phyloP scores from a whole-genome alignment of 352 stramenopile species.

The Phytophthora capsici region DNA sequence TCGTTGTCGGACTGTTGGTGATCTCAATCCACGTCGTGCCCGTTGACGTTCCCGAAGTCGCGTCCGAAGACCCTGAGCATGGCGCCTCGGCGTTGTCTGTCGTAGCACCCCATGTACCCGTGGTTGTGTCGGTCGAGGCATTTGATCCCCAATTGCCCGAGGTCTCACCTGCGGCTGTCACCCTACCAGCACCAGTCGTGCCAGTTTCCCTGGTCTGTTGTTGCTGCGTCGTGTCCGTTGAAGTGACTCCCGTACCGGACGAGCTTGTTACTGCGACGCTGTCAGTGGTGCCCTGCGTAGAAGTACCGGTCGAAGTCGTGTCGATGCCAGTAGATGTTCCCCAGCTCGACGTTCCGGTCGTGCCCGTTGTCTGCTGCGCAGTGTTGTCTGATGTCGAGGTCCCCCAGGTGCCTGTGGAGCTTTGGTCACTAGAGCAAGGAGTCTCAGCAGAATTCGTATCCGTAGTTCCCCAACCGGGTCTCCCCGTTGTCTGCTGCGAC shows the following conservation, averaged over 20 bases:
- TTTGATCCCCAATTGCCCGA: neutral
- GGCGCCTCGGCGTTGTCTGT: slow-evolving; percentile 19
- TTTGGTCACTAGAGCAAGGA: slow-evolving; percentile 1
- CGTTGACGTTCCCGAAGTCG: slow-evolving; percentile 12
- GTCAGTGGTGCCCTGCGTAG: neutral
- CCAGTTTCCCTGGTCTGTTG: slow-evolving; percentile 3
- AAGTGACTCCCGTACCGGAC: too few species aligned
- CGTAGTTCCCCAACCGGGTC: neutral
- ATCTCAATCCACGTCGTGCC: slow-evolving; percentile 29
- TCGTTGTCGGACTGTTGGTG: slow-evolving; percentile 27
- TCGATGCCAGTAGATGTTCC: neutral
- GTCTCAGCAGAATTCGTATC: neutral
- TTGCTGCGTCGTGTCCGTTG: slow-evolving; percentile 13
- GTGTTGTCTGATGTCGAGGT: neutral
- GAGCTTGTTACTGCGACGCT: neutral
- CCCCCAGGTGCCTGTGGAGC: neutral
- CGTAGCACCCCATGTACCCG: slow-evolving; percentile 1
- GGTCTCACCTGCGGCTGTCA: neutral
- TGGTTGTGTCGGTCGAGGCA: slow-evolving; percentile 4
- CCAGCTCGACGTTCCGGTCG: neutral
- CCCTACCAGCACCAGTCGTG: neutral
- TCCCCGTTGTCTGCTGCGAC: neutral
- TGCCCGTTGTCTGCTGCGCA: slow-evolving; percentile 1
- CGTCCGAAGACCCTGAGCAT: slow-evolving; percentile 22
- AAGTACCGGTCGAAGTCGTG: neutral